Conservation (phyloP, 768 basidiomycete genomes). For the Lactarius psammicola region DNA sequence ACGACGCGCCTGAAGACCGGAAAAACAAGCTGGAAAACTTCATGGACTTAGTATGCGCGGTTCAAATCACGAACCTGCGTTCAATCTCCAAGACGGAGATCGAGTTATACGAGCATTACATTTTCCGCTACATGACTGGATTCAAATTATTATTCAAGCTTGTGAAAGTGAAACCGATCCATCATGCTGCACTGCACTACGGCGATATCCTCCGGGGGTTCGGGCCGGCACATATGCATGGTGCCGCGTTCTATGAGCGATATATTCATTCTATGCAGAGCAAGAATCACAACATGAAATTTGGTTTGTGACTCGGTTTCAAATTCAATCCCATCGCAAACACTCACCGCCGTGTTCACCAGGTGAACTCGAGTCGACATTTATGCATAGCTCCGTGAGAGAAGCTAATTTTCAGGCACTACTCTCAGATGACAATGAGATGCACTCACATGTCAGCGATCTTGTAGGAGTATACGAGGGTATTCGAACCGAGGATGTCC, state of each 20-base stretch:
- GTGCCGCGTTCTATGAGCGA: slow-evolving; percentile 23
- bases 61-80: slow-evolving; percentile 30
- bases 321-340: too few relatives aligned
- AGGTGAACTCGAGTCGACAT: slow-evolving; percentile 25
- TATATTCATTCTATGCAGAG: slow-evolving; percentile 29
- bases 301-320: slow-evolving; percentile 22
- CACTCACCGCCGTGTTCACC: neutral
- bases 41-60: slow-evolving; percentile 34
- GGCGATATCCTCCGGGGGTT: slow-evolving; percentile 31
- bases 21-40: slow-evolving; percentile 35
- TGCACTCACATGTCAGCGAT: neutral
- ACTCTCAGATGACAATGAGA: neutral
- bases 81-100: slow-evolving; percentile 19
- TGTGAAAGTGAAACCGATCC: slow-evolving; percentile 33
- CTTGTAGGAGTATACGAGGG: neutral
- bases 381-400: slow-evolving; percentile 14
- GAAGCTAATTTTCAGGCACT: slow-evolving; percentile 10
- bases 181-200: slow-evolving; percentile 39
- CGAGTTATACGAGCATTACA: slow-evolving; percentile 3
- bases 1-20: slow-evolving; percentile 19
- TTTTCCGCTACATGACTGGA: slow-evolving; percentile 30
- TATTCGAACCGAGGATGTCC: neutral
- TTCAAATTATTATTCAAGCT: slow-evolving; percentile 32
- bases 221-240: slow-evolving; percentile 33
- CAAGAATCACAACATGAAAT: slow-evolving; percentile 29